Evolutionary conservation across 2,329 filamentous ascomycete species (phyloP).

Genomic region (Cordyceps fumosorosea): DNA sequence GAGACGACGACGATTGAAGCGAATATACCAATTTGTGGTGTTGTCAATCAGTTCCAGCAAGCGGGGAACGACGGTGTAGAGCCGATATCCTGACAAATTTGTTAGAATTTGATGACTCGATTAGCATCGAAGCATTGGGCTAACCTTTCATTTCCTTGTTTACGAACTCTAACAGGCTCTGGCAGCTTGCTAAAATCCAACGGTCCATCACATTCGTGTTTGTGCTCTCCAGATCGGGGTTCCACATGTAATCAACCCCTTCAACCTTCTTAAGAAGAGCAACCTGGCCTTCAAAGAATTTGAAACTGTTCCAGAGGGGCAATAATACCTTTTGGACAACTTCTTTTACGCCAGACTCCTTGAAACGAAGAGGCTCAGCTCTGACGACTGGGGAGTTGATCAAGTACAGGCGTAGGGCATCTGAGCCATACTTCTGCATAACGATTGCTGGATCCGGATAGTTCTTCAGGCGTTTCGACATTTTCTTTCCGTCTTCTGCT

Average conservation of each 20-base stretch:
- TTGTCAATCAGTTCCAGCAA: slow-evolving; percentile 82
- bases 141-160: slow-evolving; percentile 83
- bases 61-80: slow-evolving; percentile 88
- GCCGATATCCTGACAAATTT: slow-evolving; percentile 50
- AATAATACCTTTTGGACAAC: slow-evolving; percentile 87
- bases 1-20: slow-evolving; percentile 83
- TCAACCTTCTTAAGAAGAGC: slow-evolving; percentile 80
- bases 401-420: slow-evolving; percentile 88
- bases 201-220: slow-evolving; percentile 93
- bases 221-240: slow-evolving; percentile 64
- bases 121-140: slow-evolving; percentile 20
- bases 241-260: slow-evolving; percentile 68
- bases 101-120: not conserved
- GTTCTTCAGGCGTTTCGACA: slow-evolving; percentile 96
- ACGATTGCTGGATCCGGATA: slow-evolving; percentile 82
- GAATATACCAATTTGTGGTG: slow-evolving; percentile 98
- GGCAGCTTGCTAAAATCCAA: slow-evolving; percentile 90
- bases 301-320: slow-evolving; percentile 93
- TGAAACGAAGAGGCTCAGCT: slow-evolving; percentile 84
- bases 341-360: slow-evolving; percentile 87
- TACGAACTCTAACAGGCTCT: slow-evolving; percentile 85
- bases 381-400: slow-evolving; percentile 95
- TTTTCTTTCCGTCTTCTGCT: slow-evolving; percentile 94
- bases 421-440: slow-evolving; percentile 83
- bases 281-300: slow-evolving; percentile 90